Percentiles rank a stretch among this genome's conserved stretches.
Conservation (phyloP, 441 rosid genomes). For the Rhodomyrtus psidioides region DNA sequence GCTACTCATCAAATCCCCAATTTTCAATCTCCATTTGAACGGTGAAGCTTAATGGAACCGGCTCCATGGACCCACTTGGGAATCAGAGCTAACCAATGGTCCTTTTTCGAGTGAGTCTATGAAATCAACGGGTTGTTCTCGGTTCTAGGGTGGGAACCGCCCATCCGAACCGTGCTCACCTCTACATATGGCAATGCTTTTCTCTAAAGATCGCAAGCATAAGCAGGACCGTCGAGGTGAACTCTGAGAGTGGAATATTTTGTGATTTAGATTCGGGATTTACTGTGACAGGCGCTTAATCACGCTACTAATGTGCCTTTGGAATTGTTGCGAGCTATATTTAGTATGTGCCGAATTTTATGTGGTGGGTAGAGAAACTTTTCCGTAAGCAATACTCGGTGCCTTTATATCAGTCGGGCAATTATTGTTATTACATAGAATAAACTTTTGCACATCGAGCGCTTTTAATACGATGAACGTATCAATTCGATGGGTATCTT, state of each 20-base stretch:
- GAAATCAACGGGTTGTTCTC: too few relatives aligned
- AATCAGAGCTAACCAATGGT: too few relatives aligned
- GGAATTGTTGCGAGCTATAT: not conserved
- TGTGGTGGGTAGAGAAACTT: fast-evolving
- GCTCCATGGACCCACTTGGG: too few relatives aligned
- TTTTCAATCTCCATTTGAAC: too few relatives aligned
- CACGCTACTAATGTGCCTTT: fast-evolving
- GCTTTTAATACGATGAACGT: not conserved
- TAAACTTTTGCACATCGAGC: not conserved
- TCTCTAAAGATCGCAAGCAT: not conserved
- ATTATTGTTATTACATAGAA: not conserved
- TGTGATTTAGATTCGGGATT: not conserved
- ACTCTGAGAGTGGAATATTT: not conserved
- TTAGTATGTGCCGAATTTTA: not conserved
- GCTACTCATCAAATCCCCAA: too few relatives aligned
- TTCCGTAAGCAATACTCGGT: not conserved
- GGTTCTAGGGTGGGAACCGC: too few relatives aligned
- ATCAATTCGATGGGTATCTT: fast-evolving
- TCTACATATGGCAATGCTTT: not conserved
- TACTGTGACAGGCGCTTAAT: fast-evolving
- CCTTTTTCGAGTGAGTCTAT: too few relatives aligned
- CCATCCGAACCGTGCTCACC: too few relatives aligned
- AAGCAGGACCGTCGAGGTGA: too few relatives aligned
- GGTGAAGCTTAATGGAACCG: too few relatives aligned
- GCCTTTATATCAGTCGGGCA: not conserved